Evolutionary conservation across 148 eudicot species (phyloP), one percentile per base, ranked within the genome.

Genomic region (Rhododendron ferrugineum): DNA sequence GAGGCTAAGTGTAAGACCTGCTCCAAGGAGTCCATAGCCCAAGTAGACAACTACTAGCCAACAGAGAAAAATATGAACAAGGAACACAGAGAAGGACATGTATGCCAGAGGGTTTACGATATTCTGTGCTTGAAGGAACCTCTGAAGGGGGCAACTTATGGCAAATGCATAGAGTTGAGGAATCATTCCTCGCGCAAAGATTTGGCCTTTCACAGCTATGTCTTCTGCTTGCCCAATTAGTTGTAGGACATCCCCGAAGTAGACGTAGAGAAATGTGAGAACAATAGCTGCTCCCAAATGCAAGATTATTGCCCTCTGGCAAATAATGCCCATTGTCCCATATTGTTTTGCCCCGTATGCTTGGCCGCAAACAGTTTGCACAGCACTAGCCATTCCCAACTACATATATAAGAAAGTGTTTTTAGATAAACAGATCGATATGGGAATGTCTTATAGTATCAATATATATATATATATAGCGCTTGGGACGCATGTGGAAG

Each of bases 311-410:
- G 93, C 95, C 54, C 91, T 83, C 87, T 91, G 93, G 89, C 92
- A 89, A n/a, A 93, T 93, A 13, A 91, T 77, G 15, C 95, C 95
- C 90, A 93, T 85, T 37, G 91, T 70, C 18, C 88, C 85, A 52
- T 88, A 89, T 68, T 85, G 80, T 82, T 87, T 91, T 40, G 93
- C 95, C 4, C 93, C 93, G 46, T 90, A 91, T 13, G 95, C 92
- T 87, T 93, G 93, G 15, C 95, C 93, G 62, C 93, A 91, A 2
- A 93, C 95, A 3, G 95, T 93, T 82, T 91, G 93, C 23, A 91
- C 95, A 34, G 93, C 93, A 82, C 93, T 93, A 3, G 95, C 91
- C 93, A 93, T 93, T 42, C 93, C 95, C 86, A 93, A 84, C 93
- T 93, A 30, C 75, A 70, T 4, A 70, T 5, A 28, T 1, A 68